Conservation (phyloP, 2,329 filamentous ascomycete genomes). For the Tolypocladium amazonense region DNA sequence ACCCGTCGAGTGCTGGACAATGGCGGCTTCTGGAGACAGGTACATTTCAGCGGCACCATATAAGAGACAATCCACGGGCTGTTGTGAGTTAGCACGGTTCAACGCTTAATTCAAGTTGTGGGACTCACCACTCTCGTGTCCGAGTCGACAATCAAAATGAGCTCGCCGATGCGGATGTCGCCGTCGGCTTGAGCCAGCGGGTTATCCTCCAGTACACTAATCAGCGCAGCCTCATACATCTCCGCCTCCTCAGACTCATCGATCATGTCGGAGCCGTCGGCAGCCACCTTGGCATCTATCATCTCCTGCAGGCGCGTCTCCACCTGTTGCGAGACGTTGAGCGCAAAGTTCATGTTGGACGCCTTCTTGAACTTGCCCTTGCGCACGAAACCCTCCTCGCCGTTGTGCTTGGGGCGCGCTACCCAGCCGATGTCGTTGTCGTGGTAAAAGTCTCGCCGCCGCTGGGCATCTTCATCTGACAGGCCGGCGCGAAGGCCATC, state of each 20-base stretch:
- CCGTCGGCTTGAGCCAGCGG: constrained; percentile 44
- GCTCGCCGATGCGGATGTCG: constrained; percentile 50
- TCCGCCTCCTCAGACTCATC: constrained; percentile 23
- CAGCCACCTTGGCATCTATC: constrained; percentile 9
- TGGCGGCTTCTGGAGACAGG: constrained; percentile 56
- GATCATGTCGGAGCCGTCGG: constrained; percentile 10
- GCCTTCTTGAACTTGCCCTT: constrained; percentile 63
- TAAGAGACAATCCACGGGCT: constrained; percentile 53
- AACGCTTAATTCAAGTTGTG: not conserved
- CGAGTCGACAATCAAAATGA: constrained; percentile 57
- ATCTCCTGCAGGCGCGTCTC: constrained; percentile 43
- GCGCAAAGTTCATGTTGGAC: constrained; percentile 66
- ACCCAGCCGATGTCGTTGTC: constrained; percentile 37
- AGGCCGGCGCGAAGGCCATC: constrained; percentile 47
- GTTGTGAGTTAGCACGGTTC: not conserved
- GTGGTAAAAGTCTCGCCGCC: constrained; percentile 36
- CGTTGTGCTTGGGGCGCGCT: constrained; percentile 34
- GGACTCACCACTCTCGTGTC: constrained; percentile 47
- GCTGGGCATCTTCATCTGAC: constrained; percentile 26
- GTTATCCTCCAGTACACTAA: constrained; percentile 37
- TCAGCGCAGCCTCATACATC: constrained; percentile 38
- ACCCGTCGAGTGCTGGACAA: constrained; percentile 61
- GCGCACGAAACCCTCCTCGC: constrained; percentile 37
- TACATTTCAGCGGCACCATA: constrained; percentile 65
- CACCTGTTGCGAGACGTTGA: constrained; percentile 50